Base-by-base conservation (phyloP, 2,329 filamentous ascomycete species). In the Parastagonospora nodorum region DNA sequence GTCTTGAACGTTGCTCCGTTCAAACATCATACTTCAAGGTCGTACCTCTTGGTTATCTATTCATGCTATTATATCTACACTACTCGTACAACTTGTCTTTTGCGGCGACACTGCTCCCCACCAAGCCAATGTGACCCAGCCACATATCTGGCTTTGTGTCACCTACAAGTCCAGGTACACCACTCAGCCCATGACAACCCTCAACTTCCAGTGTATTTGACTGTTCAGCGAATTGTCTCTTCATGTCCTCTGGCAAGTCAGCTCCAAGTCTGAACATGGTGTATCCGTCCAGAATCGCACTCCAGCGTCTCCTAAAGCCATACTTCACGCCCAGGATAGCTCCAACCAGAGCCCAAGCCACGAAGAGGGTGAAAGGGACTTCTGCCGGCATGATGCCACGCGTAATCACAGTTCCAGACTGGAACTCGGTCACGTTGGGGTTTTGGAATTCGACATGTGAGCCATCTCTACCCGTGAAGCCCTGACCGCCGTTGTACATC, bases 401-500 rank as follows among this genome's bases (percentile, higher is more conserved):
- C 11, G 36, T 53, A 8, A 52, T 39, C 1, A 56, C 43, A 1
- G 46, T 45, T 3, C 43, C 50, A 2, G 37, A 8, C 6, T 45
- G n/a, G 14, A 52, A 56, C 2, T 38, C 38, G 2, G 46, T 48
- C 9, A 45, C 29, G 27, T 52, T 39, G 2, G 48, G 42, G 8
- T 52, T 45, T 8, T 35, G 7, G 3, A 39, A 38, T 9, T 19
- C 16, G 3, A 51, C 14, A 2, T 46, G 37, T 12, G 31, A 49
- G 15, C 42, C 48, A 14, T 45, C 38, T 4, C 33, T 19, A 9
- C 32, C 30, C 6, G 45, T 50, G n/a, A 43, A 55, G 38, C 35
- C 48, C n/a, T 50, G 48, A 1, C 52, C 42, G 14, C 42, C 45
- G 8, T 51, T 55, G 30, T 49, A 55, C 45, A 51, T 44, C 4